A percentile compares a stretch with the other conserved stretches of the same genome.
Conservation (phyloP, 257 asterid species). For the Orobanche coerulescens region DNA sequence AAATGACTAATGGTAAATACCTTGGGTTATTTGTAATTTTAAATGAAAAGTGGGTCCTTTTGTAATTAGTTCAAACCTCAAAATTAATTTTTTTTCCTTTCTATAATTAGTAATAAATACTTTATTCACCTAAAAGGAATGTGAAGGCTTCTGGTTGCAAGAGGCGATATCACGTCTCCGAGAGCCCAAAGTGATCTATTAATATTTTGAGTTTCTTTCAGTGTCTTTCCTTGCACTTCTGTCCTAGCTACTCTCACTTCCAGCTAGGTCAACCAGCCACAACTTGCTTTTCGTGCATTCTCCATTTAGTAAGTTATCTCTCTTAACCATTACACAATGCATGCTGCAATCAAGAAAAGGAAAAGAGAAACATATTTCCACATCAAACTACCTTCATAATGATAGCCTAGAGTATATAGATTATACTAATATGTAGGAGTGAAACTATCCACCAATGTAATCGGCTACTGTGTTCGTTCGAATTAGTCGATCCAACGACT, state of each 20-base stretch:
- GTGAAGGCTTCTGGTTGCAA: constrained; percentile 79
- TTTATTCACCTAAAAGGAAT: constrained; percentile 69
- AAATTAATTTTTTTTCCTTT: not conserved
- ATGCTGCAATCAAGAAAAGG: constrained; percentile 45
- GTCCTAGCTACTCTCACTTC: constrained; percentile 95
- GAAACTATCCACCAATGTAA: constrained; percentile 76
- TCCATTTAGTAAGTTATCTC: constrained; percentile 70
- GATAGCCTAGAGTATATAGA: not conserved
- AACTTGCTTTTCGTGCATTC: constrained; percentile 90
- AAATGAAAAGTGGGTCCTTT: too few relatives aligned
- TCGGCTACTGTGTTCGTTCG: constrained; percentile 94
- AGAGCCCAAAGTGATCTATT: constrained; percentile 92
- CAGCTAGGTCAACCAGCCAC: constrained; percentile 92
- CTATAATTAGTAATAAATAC: not conserved
- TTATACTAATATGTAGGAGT: not conserved
- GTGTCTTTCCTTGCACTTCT: constrained; percentile 85
- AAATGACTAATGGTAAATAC: too few relatives aligned
- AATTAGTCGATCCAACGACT: constrained; percentile 82
- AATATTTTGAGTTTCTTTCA: constrained; percentile 89
- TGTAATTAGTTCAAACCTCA: too few relatives aligned
- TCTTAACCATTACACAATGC: constrained; percentile 95
- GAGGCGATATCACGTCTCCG: constrained; percentile 94
- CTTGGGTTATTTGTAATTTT: too few relatives aligned
- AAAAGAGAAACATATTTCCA: constrained; percentile 9
- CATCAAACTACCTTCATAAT: too few relatives aligned